Percentiles rank a stretch among this genome's conserved stretches.
Evolutionary conservation across 257 asterid species (phyloP).

Genomic region (Haberlea rhodopensis): DNA sequence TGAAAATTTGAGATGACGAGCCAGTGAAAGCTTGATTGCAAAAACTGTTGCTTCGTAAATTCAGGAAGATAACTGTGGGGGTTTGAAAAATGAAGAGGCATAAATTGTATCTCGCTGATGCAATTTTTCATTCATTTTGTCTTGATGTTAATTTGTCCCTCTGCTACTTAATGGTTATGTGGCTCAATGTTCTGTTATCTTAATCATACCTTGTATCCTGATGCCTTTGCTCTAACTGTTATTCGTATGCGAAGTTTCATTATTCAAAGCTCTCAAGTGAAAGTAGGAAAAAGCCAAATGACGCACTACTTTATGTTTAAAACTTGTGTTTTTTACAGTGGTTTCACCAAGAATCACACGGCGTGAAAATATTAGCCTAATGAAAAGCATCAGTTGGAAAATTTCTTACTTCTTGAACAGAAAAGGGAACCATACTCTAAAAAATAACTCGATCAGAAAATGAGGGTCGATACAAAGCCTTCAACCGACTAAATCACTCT

Average conservation of each 20-base stretch:
- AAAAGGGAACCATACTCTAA: slow-evolving; percentile 16
- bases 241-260: background rate
- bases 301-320: background rate
- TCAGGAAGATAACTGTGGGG: background rate
- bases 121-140: background rate
- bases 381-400: background rate
- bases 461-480: slow-evolving; percentile 37
- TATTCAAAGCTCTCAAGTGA: background rate
- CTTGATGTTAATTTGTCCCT: background rate
- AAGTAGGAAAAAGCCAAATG: background rate
- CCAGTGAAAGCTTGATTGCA: slow-evolving; percentile 31
- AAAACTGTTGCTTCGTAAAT: background rate
- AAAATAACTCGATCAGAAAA: slow-evolving; percentile 23
- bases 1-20: slow-evolving; percentile 62
- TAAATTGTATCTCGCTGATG: too few relatives aligned
- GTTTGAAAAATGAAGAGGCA: too few relatives aligned
- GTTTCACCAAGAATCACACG: background rate
- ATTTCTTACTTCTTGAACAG: slow-evolving; percentile 8
- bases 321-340: background rate
- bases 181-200: background rate
- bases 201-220: background rate
- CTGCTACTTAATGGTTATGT: background rate
- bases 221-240: background rate
- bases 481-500: slow-evolving; percentile 32
- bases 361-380: background rate